Base-by-base conservation (phyloP, 192 early-diverging fungal genomes). In the Pilaira anomala region DNA sequence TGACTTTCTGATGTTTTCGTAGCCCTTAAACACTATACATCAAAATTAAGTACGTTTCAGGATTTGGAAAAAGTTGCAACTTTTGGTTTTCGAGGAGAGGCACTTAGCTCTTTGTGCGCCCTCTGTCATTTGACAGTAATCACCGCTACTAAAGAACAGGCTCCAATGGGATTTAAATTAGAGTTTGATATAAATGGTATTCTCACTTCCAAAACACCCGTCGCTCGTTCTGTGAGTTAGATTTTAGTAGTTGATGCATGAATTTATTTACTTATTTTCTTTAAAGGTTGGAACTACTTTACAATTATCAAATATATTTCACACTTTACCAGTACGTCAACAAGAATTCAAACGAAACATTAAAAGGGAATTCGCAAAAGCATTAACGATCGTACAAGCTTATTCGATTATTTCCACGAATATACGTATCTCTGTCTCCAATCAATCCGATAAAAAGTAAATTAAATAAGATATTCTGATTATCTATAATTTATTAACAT, bases 31-130 rank as follows among this genome's bases (percentile, higher is more conserved):
- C 87, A 93, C 56, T 86, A 88, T 75, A 97, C 93, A 0, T 95
- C 92, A 45, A 98, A 97, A 67, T 78, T 97, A 19, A 61, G 55
- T 16, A 63, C 59, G 1, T 98, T 95, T 66, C 83, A 85, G 28
- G 95, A 96, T 70, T 68, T 96, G 41, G 83, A 81, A 14, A n/a
- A 58, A 1, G 83, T 94, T n/a, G 22, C 49, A 1, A 88, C 93
- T 14, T 97, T 95, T 83, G 97, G 97, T 3, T 98, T 98, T 68
- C 79, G 90, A 28, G 94, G 93, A 0, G 95, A 99, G 52, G 97
- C 97, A 3, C 77, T 99, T 3, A 91, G 88, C 60, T 94, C 95
- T 0, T 69, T 99, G 0, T 95, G 93, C 57, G 87, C 91, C 1
- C 63, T 93, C n/a, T 74, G 84, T 11, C 75, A 78, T 26, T 65